These are phyloP conservation scores for Dactylorhiza incarnata DNA, from an alignment of 106 monocot species.

Conservation along the genomic window DNA sequence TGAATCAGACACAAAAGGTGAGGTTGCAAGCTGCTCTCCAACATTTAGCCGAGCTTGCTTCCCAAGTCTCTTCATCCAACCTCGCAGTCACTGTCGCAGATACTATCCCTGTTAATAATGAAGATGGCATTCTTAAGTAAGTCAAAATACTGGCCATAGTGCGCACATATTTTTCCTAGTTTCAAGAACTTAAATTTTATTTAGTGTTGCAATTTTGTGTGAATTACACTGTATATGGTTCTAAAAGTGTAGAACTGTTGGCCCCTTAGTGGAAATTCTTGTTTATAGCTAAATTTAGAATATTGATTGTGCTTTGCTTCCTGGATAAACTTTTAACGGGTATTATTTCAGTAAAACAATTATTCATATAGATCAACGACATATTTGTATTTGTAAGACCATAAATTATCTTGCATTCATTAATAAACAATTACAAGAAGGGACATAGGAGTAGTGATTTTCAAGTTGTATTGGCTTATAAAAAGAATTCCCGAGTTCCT, in stretches of 20 bases:
- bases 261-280: not conserved
- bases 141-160: not conserved
- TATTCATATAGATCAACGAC: not conserved
- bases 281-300: not conserved
- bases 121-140: constrained; percentile 94
- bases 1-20: constrained; percentile 78
- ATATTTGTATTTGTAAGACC: not conserved
- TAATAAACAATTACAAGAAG: not conserved
- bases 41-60: constrained; percentile 41
- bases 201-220: not conserved
- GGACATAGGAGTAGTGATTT: not conserved
- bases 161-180: not conserved
- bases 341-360: not conserved
- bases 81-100: constrained; percentile 70
- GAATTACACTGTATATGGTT: not conserved
- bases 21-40: constrained; percentile 68
- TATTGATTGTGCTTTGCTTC: not conserved
- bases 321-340: not conserved
- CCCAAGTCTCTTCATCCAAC: constrained; percentile 21
- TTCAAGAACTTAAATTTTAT: not conserved
- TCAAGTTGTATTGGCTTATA: not conserved
- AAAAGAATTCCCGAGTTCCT: not conserved
- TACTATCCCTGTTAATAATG: constrained; percentile 67
- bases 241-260: not conserved
- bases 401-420: not conserved